These are phyloP conservation scores for Mallotus japonicus DNA, from an alignment of 441 rosid species.

Conservation along the genomic window DNA sequence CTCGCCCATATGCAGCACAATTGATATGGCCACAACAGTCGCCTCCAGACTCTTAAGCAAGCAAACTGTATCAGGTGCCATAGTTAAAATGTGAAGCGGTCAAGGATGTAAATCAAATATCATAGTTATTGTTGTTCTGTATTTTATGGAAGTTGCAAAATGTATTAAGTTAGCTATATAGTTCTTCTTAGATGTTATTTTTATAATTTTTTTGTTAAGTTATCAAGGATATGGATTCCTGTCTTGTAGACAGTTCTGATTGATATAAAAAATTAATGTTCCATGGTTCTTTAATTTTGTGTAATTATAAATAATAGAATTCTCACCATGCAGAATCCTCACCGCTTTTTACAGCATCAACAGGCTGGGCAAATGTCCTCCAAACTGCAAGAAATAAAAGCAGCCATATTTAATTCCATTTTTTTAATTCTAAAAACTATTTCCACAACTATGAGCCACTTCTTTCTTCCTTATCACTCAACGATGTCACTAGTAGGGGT, in stretches of 20 bases:
- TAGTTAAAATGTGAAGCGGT: slow-evolving; percentile 1
- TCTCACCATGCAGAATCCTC: background rate
- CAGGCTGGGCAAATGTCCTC: slow-evolving; percentile 70
- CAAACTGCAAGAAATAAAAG: slow-evolving; percentile 47
- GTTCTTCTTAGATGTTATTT: background rate
- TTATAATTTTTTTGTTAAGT: no score
- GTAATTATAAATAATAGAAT: background rate
- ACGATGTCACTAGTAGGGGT: slow-evolving; percentile 79
- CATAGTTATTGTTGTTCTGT: background rate
- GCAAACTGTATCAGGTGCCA: background rate
- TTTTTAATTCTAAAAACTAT: slow-evolving; percentile 1
- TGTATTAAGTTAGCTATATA: background rate
- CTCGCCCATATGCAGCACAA: slow-evolving; percentile 37
- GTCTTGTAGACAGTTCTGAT: slow-evolving; percentile 10
- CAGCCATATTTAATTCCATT: background rate
- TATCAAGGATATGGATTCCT: slow-evolving; percentile 3
- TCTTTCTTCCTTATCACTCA: slow-evolving; percentile 71
- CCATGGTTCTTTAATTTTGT: no score
- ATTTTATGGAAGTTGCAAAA: background rate
- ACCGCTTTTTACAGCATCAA: slow-evolving; percentile 10
- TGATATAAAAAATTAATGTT: no score
- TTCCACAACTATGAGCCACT: slow-evolving; percentile 4
- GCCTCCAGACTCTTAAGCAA: slow-evolving; percentile 34
- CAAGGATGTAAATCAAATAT: background rate
- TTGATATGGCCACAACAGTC: slow-evolving; percentile 49